Conservation (phyloP, 2,329 filamentous ascomycete species). For the Trichoderma gracile region DNA sequence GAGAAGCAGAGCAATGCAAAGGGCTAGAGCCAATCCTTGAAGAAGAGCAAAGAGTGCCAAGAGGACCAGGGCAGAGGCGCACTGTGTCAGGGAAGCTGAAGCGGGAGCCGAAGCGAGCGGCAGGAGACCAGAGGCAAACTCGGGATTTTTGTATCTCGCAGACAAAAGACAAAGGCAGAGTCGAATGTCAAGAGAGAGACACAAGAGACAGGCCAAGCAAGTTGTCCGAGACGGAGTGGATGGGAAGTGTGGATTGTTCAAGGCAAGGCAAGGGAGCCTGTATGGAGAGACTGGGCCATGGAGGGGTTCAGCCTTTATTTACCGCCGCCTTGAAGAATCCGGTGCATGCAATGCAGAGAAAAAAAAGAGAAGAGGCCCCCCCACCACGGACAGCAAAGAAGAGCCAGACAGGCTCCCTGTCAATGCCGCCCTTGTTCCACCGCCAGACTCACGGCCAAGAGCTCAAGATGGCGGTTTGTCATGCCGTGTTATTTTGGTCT, state of each 20-base stretch:
- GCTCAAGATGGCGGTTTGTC: background rate
- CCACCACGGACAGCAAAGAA: background rate
- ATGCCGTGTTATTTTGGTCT: slow-evolving; percentile 6
- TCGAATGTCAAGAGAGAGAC: too few species aligned
- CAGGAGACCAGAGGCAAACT: background rate
- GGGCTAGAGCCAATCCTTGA: background rate
- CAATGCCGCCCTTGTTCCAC: background rate
- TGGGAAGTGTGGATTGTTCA: slow-evolving; percentile 14
- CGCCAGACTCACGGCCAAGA: background rate
- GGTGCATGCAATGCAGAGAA: background rate
- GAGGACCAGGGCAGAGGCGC: background rate
- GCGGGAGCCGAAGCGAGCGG: slow-evolving; percentile 8
- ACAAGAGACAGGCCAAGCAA: background rate
- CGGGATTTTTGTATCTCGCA: slow-evolving; percentile 2
- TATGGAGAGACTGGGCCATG: slow-evolving; percentile 12
- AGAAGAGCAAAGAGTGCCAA: background rate
- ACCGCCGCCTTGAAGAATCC: slow-evolving; percentile 17
- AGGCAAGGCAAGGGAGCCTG: slow-evolving; percentile 4
- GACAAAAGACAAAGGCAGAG: background rate
- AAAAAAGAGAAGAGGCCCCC: background rate
- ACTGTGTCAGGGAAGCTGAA: slow-evolving; percentile 15
- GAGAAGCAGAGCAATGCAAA: too few species aligned
- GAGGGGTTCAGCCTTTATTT: slow-evolving; percentile 23
- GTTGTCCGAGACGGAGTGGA: slow-evolving; percentile 20
- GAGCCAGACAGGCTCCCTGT: slow-evolving; percentile 2